Evolutionary conservation across 257 asterid species (phyloP), one percentile per base, ranked within the genome.

Genomic region (Ocimum tenuiflorum): DNA sequence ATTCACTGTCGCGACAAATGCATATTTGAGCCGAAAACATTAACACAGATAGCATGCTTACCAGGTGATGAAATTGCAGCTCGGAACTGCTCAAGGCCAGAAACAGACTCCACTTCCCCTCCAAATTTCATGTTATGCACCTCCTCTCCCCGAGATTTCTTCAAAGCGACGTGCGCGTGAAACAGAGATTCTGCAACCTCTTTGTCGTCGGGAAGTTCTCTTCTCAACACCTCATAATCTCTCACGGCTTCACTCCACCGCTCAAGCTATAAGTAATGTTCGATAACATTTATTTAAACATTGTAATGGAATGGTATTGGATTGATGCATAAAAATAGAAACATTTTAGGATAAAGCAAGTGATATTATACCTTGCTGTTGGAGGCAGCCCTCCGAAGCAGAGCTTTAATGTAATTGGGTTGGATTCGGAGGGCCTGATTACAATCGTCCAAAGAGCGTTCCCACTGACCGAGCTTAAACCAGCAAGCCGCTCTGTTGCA

Each of bases 401-500:
- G 83, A 23, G 99, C 99, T 80, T 92, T 92, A 24, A 76, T 60
- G 75, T 92, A 92, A 51, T 75, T 77, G 42, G 97, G 94, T 64
- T 87, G 95, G 71, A 86, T 79, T 18, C 67, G 78, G 33, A 92
- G 94, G 29, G 99, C 99, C 64, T 82, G 89, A 65, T 80, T 82
- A 80, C 97, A 92, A 69, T 92, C 99, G 10, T 85, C 91, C 38
- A 92, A 74, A 3, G 99, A 84, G 3, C 46, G 81, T 61, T 87
- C 91, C 95, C 95, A 92, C 52, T 75, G 77, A 38, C 87, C 87
- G 29, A 92, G 94, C 85, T 85, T 92, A 78, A 80, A 85, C 96
- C 94, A 84, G 65, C 99, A 92, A 79, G 99, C 99, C 1, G 99
- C 97, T 82, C 97, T 81, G 61, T 92, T 92, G 86, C 97, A 89